Base-by-base conservation (phyloP, 345 rosid genomes). In the Conringia planisiliqua region DNA sequence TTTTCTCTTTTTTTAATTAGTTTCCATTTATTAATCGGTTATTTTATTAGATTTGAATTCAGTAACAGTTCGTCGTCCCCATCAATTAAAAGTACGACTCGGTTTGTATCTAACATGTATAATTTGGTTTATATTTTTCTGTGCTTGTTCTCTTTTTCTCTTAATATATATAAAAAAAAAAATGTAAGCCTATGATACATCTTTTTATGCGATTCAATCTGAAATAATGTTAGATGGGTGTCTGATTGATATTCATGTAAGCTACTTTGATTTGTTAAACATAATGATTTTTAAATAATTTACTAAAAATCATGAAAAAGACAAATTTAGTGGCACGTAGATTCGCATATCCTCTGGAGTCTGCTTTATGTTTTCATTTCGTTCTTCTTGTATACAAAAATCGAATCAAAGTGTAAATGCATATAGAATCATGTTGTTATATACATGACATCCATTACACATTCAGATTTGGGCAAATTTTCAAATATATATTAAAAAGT, bases 281-380 rank as follows among this genome's bases (percentile, higher is more conserved):
- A n/a, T n/a, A n/a, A n/a, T n/a, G n/a, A n/a, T n/a, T n/a, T n/a
- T n/a, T n/a, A n/a, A n/a, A n/a, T n/a, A 29, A 13, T 32, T 73
- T n/a, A 22, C 7, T 8, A 44, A 44, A 48, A 26, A 17, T 3
- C 14, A 50, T 29, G 32, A 68, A 16, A 51, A 33, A 51, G 64
- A 61, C 38, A 69, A 61, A 61, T 18, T 51, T 48, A 52, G 47
- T 68, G 68, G 55, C 27, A 48, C 2, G 54, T 52, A 68, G 68
- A 75, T 75, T 68, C 79, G 73, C 79, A 62, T 52, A 52, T 61
- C 68, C 62, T 48, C 6, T 6, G 2, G 67, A 44, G 29, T 14
- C 22, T 61, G 42, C 79, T 68, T 76, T 42, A 68, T 52, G 64
- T 61, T 61, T 68, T 13, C 74, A 51, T 51, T 73, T 32, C 27